Base-by-base conservation (phyloP, 2,329 filamentous ascomycete species). In the Fusarium stilboides region DNA sequence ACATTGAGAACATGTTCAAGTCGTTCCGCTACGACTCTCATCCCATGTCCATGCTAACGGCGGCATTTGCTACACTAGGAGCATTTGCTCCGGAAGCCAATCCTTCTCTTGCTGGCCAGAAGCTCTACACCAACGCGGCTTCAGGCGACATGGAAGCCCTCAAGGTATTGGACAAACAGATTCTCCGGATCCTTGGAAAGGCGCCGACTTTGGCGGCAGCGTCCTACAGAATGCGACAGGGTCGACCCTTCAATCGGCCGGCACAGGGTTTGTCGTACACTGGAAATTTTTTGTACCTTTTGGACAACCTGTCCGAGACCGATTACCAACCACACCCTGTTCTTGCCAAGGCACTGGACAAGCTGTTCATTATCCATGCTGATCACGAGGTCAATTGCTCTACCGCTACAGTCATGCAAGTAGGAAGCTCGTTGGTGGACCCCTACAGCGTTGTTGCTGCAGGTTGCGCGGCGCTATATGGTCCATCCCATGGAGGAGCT, bases 351-450 rank as follows among this genome's bases (percentile, higher is more conserved):
- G 82, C 82, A n/a, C 77, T 88, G 17, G 84, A 88, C 54, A 80
- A 81, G 8, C 80, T 89, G 4, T 86, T 86, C 70, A 84, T 88
- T 55, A 81, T 89, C 24, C 85, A 87, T 65, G 84, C 85, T 3
- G 87, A 89, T 68, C 87, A 89, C 71, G 87, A 88, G 62, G 85
- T 89, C 74, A 87, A 88, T 68, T 84, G 85, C 71, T 86, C 85
- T 3, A 88, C 86, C 0, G 86, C 87, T 2, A 85, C 86, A 2
- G 82, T 87, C 33, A 77, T 89, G 17, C 85, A 88, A 58, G 85
- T 88, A 20, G 86, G 87, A 9, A 86, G 83, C 57, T 85, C 85
- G 0, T 76, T 89, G 13, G 83, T 88, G 0, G 87, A 89, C 69
- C 86, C 87, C 0, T 88, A 80, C 62, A 86, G 83, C 66, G 80